These are phyloP conservation scores for Xeromyces bisporus DNA, from an alignment of 495 filamentous ascomycete species.

Conservation along the genomic window DNA sequence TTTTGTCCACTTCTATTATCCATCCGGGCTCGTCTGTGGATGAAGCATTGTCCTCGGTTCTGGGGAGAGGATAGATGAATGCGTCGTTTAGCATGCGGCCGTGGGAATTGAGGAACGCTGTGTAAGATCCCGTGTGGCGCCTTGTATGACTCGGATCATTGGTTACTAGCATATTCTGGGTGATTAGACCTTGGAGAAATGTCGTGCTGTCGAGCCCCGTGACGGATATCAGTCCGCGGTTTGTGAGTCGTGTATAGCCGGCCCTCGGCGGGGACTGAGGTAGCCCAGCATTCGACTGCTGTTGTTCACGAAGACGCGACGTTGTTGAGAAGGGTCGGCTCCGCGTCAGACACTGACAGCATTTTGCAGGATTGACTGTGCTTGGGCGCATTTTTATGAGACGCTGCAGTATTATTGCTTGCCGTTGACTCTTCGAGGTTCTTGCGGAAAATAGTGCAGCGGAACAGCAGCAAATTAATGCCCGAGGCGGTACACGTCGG, in stretches of 20 bases:
- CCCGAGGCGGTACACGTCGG: neutral
- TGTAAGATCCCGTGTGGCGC: conserved; percentile 41
- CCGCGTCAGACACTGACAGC: conserved; percentile 11
- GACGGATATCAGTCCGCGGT: conserved; percentile 62
- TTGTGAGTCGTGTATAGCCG: conserved; percentile 38
- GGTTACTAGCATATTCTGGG: conserved; percentile 45
- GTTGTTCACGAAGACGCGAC: conserved; percentile 4
- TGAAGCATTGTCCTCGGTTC: conserved; percentile 9
- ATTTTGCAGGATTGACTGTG: conserved; percentile 9
- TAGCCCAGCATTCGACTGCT: conserved; percentile 7
- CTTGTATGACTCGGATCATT: conserved; percentile 19
- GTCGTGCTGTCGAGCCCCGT: conserved; percentile 60
- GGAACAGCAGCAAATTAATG: too few relatives aligned
- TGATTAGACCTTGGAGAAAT: conserved; percentile 78
- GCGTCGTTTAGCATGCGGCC: conserved; percentile 76
- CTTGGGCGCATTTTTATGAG: conserved; percentile 16
- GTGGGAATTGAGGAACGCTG: conserved; percentile 69
- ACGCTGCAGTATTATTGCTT: too few relatives aligned
- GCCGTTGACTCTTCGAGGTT: too few relatives aligned
- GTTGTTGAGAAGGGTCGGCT: conserved; percentile 20
- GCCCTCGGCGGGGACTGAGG: conserved; percentile 17
- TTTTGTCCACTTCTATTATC: conserved; percentile 67
- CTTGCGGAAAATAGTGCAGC: neutral
- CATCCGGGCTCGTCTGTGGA: conserved; percentile 35
- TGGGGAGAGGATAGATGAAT: conserved; percentile 58